Evolutionary conservation across 1,284 basidiomycete genomes (phyloP).

Genomic region (Dichomitus squalens): DNA sequence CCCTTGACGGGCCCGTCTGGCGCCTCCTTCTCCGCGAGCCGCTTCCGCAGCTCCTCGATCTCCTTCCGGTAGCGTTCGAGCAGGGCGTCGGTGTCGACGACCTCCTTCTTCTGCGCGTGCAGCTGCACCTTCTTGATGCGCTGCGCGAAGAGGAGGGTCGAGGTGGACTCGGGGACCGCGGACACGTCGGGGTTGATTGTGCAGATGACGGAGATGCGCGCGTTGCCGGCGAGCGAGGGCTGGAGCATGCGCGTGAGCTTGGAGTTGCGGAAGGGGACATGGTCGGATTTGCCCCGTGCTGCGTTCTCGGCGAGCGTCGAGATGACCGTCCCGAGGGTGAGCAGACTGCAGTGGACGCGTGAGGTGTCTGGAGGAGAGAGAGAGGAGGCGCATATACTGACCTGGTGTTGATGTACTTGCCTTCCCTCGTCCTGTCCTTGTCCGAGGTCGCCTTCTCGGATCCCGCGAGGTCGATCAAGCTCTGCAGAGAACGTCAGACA

Average conservation of each 20-base stretch:
- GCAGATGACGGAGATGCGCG: slow-evolving; percentile 94
- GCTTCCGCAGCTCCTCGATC: slow-evolving; percentile 80
- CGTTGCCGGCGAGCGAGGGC: slow-evolving; percentile 92
- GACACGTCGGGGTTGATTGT: slow-evolving; percentile 85
- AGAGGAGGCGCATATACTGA: slow-evolving; percentile 26
- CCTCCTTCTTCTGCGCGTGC: slow-evolving; percentile 90
- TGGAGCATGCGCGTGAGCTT: slow-evolving; percentile 95
- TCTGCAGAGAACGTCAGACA: slow-evolving; percentile 41
- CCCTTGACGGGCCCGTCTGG: slow-evolving; percentile 52
- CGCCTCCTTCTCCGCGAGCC: slow-evolving; percentile 66
- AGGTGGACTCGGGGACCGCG: slow-evolving; percentile 81
- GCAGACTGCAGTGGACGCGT: slow-evolving; percentile 51
- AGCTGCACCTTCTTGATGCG: slow-evolving; percentile 86
- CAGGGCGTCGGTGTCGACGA: slow-evolving; percentile 90
- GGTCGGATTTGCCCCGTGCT: slow-evolving; percentile 79
- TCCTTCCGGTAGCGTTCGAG: slow-evolving; percentile 91
- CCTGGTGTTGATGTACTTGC: slow-evolving; percentile 93
- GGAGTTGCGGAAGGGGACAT: slow-evolving; percentile 95
- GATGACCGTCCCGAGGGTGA: slow-evolving; percentile 90
- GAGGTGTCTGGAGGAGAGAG: neutral
- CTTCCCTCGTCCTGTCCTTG: slow-evolving; percentile 89
- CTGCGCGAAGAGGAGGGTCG: slow-evolving; percentile 87
- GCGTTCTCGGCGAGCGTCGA: slow-evolving; percentile 87
- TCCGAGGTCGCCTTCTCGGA: slow-evolving; percentile 95
- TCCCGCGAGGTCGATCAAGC: slow-evolving; percentile 94